Percentiles rank a stretch among this genome's conserved stretches.
phyloP scores from a whole-genome alignment of 805 yeast genomes.

The Ogataea pini region DNA sequence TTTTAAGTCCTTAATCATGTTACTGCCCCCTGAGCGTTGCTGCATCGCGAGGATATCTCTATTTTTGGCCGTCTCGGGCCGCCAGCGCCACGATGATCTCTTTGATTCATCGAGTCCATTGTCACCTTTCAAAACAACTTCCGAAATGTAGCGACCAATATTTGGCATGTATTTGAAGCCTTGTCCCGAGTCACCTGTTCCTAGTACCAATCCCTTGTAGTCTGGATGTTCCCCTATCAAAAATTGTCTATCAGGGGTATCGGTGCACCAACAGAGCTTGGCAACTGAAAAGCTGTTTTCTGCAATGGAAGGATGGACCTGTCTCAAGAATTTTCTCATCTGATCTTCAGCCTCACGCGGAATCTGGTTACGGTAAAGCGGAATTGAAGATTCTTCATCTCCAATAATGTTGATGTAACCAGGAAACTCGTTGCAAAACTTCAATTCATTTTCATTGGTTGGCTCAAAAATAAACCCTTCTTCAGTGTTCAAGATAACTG shows the following conservation, averaged over 20 bases:
- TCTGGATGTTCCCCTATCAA: conserved; percentile 40
- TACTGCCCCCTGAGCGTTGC: conserved; percentile 24
- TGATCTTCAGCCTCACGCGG: conserved; percentile 37
- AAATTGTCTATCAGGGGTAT: conserved; percentile 41
- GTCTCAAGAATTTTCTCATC: conserved; percentile 36
- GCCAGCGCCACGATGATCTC: conserved; percentile 37
- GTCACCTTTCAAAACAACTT: conserved; percentile 36
- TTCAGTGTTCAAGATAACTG: conserved; percentile 40
- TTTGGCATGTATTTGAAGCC: conserved; percentile 46
- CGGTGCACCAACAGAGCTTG: conserved; percentile 41
- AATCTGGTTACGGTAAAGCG: conserved; percentile 32
- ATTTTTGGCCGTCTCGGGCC: conserved; percentile 37
- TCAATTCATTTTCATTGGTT: conserved; percentile 36
- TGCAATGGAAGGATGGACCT: conserved; percentile 36
- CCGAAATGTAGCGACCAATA: conserved; percentile 43
- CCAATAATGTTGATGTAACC: conserved; percentile 34
- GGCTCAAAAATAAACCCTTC: conserved; percentile 46
- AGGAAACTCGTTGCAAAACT: conserved; percentile 43
- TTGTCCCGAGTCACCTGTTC: conserved; percentile 51
- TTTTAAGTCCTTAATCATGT: conserved; percentile 21
- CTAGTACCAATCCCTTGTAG: conserved; percentile 35
- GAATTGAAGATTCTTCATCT: conserved; percentile 27
- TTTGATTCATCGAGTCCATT: conserved; percentile 28
- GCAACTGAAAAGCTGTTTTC: conserved; percentile 33
- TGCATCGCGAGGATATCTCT: conserved; percentile 31